phyloP scores from a whole-genome alignment of 2,329 filamentous ascomycete genomes.

The Emmonsiellopsis sp. region DNA sequence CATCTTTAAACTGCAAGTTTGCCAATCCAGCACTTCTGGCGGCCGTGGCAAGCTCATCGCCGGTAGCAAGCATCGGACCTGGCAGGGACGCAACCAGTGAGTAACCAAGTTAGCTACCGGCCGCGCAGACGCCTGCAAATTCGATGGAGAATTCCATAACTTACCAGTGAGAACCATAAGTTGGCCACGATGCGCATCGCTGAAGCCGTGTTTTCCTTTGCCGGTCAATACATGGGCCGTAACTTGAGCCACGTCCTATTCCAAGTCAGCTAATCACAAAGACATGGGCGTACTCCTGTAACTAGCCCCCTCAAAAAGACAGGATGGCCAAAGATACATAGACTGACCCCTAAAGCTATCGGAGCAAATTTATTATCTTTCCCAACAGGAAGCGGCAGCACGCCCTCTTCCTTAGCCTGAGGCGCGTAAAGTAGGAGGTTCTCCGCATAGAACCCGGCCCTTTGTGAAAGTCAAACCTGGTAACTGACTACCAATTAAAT shows the following conservation, averaged over 20 bases:
- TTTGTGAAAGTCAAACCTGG: too few relatives aligned
- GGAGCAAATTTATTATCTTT: slow-evolving; percentile 42
- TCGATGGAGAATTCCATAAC: background rate
- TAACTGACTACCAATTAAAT: background rate
- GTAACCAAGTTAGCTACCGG: background rate
- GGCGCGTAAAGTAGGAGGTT: slow-evolving; percentile 42
- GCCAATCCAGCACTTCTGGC: slow-evolving; percentile 39
- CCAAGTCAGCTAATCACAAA: background rate
- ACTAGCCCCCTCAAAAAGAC: too few relatives aligned
- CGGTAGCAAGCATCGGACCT: slow-evolving; percentile 40
- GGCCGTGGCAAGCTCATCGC: slow-evolving; percentile 38
- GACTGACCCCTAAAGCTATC: slow-evolving; percentile 38
- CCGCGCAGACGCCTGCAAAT: background rate
- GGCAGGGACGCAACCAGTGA: background rate
- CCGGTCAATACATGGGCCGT: slow-evolving; percentile 41
- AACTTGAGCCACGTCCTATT: slow-evolving; percentile 41
- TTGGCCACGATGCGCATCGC: slow-evolving; percentile 44
- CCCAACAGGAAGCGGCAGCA: slow-evolving; percentile 41
- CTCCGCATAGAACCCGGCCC: slow-evolving; percentile 44
- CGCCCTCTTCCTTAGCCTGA: slow-evolving; percentile 37
- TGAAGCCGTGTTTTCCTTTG: slow-evolving; percentile 42
- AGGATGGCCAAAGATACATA: too few relatives aligned
- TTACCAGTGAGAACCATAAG: slow-evolving; percentile 44
- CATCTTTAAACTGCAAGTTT: slow-evolving; percentile 39
- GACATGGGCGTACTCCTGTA: too few relatives aligned